Evolutionary conservation across 2,329 filamentous ascomycete genomes (phyloP), one percentile per base, ranked within the genome.

Genomic region (Ceratocystis ficicola): DNA sequence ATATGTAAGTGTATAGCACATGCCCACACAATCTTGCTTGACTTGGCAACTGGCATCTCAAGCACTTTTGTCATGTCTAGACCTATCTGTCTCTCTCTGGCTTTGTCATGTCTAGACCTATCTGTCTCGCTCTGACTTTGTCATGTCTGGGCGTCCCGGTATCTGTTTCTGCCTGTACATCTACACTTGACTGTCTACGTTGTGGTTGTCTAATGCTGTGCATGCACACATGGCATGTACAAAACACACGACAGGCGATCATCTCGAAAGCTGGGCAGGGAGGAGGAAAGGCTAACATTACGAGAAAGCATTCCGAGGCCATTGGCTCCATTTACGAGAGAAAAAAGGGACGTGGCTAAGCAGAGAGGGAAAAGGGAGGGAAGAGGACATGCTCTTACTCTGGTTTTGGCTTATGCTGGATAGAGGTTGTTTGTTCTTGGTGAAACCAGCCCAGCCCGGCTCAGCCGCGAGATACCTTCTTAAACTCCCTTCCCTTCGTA

Each of bases 1-100:
- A 41, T 41, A 15, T 41, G 36, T 15, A 41, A 41, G 36, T 41
- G 15, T 41, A 41, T 15, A 41, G 36, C 15, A 41, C 36, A 41
- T 41, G 52, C 52, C 28, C 52, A 57, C 52, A 57, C 3, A 30
- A 57, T 57, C 52, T 57, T 57, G 22, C 52, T 57, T 57, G 52
- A 20, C 52, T 32, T 57, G 52, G 22, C 22, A 57, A 15, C 52
- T 57, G 25, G 52, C 52, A 57, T 32, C 15, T 57, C 3, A 4
- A 41, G 52, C 28, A 30, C 52, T 57, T 57, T 30, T 57, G 52
- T 57, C 52, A 17, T 57, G 36, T 41, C 36, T 41, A 41, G 36
- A 41, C 3, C 36, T 41, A 41, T 15, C 36, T 41, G 36, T 41
- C 36, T 41, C 36, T 41, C 36, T 41, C 3, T 12, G 36, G 5